Conservation (phyloP, 2,329 filamentous ascomycete species). For the Colletotrichum coccodes region DNA sequence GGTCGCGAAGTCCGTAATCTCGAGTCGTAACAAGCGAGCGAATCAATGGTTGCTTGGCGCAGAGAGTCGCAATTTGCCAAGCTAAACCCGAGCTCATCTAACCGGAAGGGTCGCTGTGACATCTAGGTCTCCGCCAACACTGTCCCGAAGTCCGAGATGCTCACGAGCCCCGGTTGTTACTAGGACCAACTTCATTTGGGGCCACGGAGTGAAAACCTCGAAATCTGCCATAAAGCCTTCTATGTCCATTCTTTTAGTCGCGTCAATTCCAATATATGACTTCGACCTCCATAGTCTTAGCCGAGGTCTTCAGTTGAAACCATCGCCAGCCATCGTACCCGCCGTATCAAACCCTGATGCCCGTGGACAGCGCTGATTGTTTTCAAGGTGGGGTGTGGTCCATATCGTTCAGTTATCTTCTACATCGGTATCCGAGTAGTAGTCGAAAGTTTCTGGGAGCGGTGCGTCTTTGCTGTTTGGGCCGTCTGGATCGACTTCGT, state of each 20-base stretch:
- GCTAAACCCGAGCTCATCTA: background rate
- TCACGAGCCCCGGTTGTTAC: background rate
- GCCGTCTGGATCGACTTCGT: slow-evolving; percentile 40
- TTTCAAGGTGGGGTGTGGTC: background rate
- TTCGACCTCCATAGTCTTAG: background rate
- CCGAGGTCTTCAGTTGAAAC: too few species aligned
- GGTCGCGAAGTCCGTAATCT: background rate
- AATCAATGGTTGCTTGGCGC: background rate
- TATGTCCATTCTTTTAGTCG: background rate
- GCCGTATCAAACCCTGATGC: background rate
- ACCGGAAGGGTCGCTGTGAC: too few species aligned
- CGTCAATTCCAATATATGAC: background rate
- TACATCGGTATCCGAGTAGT: slow-evolving; percentile 43
- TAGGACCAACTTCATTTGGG: too few species aligned
- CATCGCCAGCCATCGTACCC: background rate
- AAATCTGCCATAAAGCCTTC: background rate
- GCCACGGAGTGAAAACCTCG: background rate
- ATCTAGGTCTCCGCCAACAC: background rate
- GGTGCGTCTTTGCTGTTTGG: slow-evolving; percentile 39
- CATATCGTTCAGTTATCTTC: slow-evolving; percentile 13
- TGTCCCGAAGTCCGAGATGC: background rate
- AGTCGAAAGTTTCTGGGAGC: slow-evolving; percentile 45
- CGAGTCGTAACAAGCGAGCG: background rate
- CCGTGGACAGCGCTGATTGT: too few species aligned
- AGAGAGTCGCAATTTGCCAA: background rate